Evolutionary conservation across 257 asterid genomes (phyloP), one percentile per base, ranked within the genome.

Genomic region (Nicotiana paniculata): DNA sequence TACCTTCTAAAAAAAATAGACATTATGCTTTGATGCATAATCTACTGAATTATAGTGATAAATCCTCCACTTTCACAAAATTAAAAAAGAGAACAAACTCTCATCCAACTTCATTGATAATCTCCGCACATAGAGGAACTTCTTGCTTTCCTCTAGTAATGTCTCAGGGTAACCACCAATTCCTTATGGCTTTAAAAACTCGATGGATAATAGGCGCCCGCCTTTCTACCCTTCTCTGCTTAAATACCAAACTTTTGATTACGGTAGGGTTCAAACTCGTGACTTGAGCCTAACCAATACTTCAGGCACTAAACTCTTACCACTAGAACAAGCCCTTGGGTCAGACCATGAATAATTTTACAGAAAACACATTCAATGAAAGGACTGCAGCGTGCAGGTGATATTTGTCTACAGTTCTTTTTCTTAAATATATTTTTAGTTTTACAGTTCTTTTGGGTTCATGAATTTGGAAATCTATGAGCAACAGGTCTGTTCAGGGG

Each of bases 381-480:
- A 11, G n/a, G 77, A 43, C 77, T 70, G n/a, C 35, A 39, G 77
- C 12, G 57, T 70, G 54, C 4, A 5, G 53, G 55, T n/a, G 55
- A 69, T 12, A 37, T n/a, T 69, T 69, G 18, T 37, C 13, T 43
- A 70, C n/a, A 39, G 8, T 5, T 8, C 11, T 39, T n/a, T n/a
- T n/a, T 43, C 2, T 0, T 0, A 35, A 9, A 9, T 2, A 0
- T 37, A 1, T 21, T 21, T 70, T 11, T 35, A 0, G 5, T 70
- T 5, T 8, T n/a, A 18, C 9, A 43, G 2, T 3, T 70, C 18
- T 70, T 43, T 43, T 43, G 78, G 78, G 78, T 9, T 43, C 59
- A 43, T 7, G 51, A 66, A 66, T 15, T 51, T 32, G 51, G 51
- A 70, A 70, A 32, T 43, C 59, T 70, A 26, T 70, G 78, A 43